Evolutionary conservation across 129 eudicot species (phyloP).

Genomic region (Smallanthus sonchifolius): DNA sequence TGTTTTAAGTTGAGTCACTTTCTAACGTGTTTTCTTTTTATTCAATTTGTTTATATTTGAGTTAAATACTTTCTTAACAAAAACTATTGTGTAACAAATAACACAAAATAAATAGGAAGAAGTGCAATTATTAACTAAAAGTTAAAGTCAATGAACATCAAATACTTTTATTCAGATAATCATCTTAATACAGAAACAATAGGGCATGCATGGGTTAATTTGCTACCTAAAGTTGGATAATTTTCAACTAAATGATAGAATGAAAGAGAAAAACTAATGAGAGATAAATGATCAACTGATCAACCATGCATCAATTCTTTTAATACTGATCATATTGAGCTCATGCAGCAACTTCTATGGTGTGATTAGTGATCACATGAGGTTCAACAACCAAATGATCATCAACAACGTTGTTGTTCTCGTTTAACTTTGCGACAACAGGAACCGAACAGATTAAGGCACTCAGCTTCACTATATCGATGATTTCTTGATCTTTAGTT

Average conservation of each 20-base stretch:
- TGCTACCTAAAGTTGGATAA: slow-evolving; percentile 24
- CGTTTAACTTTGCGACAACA: slow-evolving; percentile 16
- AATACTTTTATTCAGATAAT: slow-evolving; percentile 25
- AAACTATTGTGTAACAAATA: too few relatives aligned
- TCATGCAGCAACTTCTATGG: slow-evolving; percentile 30
- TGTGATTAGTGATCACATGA: slow-evolving; percentile 2
- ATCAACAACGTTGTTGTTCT: background rate
- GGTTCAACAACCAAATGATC: slow-evolving; percentile 21
- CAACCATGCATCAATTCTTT: background rate
- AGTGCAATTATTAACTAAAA: too few relatives aligned
- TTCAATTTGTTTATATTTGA: too few relatives aligned
- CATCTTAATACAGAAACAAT: slow-evolving; percentile 28
- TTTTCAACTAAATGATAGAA: slow-evolving; percentile 18
- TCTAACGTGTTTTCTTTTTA: background rate
- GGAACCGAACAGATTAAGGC: slow-evolving; percentile 38
- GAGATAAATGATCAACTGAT: slow-evolving; percentile 15
- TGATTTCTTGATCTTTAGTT: slow-evolving; percentile 34
- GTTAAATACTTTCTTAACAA: too few relatives aligned
- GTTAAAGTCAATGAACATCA: slow-evolving; percentile 11
- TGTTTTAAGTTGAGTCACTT: background rate
- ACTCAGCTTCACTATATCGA: slow-evolving; percentile 50
- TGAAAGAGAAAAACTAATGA: background rate
- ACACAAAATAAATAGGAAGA: too few relatives aligned
- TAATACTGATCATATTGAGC: background rate
- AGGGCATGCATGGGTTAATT: slow-evolving; percentile 9